Base-by-base conservation (phyloP, 208 protist species). In the Acanthamoeba triangularis region DNA sequence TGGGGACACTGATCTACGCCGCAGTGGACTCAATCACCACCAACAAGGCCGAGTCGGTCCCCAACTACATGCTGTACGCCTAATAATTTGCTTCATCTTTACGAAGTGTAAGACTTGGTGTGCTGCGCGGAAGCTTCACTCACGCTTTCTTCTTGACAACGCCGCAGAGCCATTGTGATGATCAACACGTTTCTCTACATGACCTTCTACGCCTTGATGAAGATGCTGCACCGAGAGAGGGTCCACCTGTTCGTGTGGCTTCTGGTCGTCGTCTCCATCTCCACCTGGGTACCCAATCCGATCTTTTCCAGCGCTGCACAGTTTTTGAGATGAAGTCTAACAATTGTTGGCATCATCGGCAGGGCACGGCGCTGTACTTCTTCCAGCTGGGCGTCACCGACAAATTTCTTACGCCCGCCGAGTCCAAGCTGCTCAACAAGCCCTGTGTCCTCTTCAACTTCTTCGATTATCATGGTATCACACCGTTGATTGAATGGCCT, bases 111-210 rank as follows among this genome's bases (percentile, higher is more conserved):
- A 20, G 59, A 4, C 3, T 30, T 84, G 44, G 25, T 69, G 28
- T 35, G 28, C 10, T 69, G 4, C 13, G 16, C 23, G 56, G 2
- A 28, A 0, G 56, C 56, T 13, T 13, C 3, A 63, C 56, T 1
- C 11, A 18, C 52, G 16, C 16, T 1, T 18, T 56, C 0, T 52
- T 35, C 0, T 52, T 35, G 72, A 25, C 23, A 14, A n/a, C 30
- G 23, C 47, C 56, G n/a, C 37, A 90, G 80, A 2, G 80, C 47
- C 14, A 90, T 90, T 25, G 52, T 90, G 52, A 65, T 90, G 80
- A 90, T 90, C 80, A 90, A 90, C 54, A 90, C 80, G 44, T 90
- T 90, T 20, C 54, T 90, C 14, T 90, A 56, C 35, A 67, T 90
- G 54, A 44, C 54, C 80, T 90, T 44, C 30, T 90, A 90, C 49